phyloP scores from a whole-genome alignment of 345 rosid species.

The Salix purpurea region DNA sequence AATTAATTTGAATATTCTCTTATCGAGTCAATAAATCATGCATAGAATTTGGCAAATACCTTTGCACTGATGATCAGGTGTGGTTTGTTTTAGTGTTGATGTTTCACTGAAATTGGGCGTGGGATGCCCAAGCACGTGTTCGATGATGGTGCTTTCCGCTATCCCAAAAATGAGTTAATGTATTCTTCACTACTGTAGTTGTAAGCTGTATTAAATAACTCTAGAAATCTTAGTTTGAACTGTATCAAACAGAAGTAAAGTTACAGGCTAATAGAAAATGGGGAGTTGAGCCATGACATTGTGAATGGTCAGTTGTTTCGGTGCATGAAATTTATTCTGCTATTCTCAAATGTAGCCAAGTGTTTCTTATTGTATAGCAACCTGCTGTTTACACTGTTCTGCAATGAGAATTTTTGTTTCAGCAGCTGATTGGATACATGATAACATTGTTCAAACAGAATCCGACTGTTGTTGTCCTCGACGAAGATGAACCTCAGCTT shows the following conservation, averaged over 20 bases:
- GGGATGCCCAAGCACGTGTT: background rate
- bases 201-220: background rate
- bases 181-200: background rate
- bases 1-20: too few species aligned
- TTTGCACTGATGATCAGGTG: too few species aligned
- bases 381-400: background rate
- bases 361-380: background rate
- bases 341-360: background rate
- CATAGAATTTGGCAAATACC: too few species aligned
- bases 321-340: background rate
- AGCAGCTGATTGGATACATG: conserved; percentile 2
- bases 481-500: conserved; percentile 60
- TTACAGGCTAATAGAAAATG: background rate
- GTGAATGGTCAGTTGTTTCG: background rate
- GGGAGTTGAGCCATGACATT: background rate
- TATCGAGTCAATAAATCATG: too few species aligned
- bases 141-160: background rate
- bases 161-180: background rate
- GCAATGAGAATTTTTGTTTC: conserved; percentile 7
- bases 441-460: conserved; percentile 30
- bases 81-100: too few species aligned
- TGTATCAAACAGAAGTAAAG: background rate
- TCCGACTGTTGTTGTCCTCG: conserved; percentile 49
- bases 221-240: background rate
- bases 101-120: background rate